Percentiles rank a stretch among this genome's conserved stretches.
phyloP scores from a whole-genome alignment of 192 early-diverging fungal species.

The Thoreauomyces humboldtii region DNA sequence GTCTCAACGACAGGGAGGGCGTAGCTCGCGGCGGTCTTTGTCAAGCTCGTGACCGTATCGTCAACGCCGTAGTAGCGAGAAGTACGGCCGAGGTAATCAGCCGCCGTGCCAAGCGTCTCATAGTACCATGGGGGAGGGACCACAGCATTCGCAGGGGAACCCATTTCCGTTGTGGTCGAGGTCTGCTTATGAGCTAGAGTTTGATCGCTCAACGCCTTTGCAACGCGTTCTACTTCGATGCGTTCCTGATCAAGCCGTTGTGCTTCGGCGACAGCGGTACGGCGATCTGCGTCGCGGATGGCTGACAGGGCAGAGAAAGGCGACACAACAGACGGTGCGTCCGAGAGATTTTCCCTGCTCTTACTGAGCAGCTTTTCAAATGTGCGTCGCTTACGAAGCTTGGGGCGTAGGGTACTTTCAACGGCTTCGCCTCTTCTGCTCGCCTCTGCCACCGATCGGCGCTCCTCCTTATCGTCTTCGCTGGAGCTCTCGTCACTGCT shows the following conservation, averaged over 20 bases:
- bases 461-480: neutral
- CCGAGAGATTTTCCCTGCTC: conserved; percentile 4
- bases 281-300: too few relatives aligned
- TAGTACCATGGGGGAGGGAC: conserved; percentile 21
- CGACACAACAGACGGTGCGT: neutral
- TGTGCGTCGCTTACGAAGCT: conserved; percentile 7
- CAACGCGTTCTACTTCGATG: too few relatives aligned
- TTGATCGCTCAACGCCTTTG: too few relatives aligned
- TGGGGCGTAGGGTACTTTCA: conserved; percentile 5
- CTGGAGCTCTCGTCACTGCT: too few relatives aligned
- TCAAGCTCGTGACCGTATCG: conserved; percentile 29
- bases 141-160: too few relatives aligned
- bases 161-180: too few relatives aligned
- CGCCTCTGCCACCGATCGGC: conserved; percentile 2
- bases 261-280: too few relatives aligned
- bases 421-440: conserved; percentile 10
- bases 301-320: conserved; percentile 57
- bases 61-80: conserved; percentile 42
- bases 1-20: conserved; percentile 48
- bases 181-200: too few relatives aligned
- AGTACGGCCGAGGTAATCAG: conserved; percentile 38
- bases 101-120: conserved; percentile 31
- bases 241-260: too few relatives aligned
- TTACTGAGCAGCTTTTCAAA: conserved; percentile 1
- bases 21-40: conserved; percentile 29